Conservation (phyloP, 2,329 filamentous ascomycete genomes). For the Madurella fahalii region DNA sequence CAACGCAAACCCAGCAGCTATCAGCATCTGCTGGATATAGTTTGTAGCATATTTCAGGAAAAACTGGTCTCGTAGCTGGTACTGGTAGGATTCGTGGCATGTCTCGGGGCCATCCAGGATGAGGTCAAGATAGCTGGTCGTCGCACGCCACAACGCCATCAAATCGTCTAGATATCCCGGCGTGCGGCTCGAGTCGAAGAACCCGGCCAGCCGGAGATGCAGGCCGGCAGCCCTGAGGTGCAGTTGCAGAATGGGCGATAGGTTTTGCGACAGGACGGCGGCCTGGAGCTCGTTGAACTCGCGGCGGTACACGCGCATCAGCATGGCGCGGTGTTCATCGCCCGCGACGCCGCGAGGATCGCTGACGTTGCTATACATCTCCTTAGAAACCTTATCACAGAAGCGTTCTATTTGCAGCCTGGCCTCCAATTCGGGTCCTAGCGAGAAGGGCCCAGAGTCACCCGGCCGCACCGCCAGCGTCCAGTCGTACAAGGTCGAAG, state of each 20-base stretch:
- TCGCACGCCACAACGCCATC: constrained; percentile 69
- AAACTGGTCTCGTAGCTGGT: constrained; percentile 45
- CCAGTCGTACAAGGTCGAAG: constrained; percentile 73
- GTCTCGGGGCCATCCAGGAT: constrained; percentile 52
- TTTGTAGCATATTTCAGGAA: constrained; percentile 65
- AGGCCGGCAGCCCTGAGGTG: constrained; percentile 70
- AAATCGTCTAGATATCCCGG: constrained; percentile 70
- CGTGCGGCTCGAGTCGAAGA: constrained; percentile 73
- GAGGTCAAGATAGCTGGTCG: constrained; percentile 64
- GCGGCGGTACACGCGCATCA: constrained; percentile 62
- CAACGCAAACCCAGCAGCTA: constrained; percentile 73
- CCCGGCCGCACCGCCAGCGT: constrained; percentile 60
- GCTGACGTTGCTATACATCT: constrained; percentile 74
- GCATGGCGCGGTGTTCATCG: constrained; percentile 62
- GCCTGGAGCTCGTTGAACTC: constrained; percentile 62
- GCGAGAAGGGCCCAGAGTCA: constrained; percentile 55
- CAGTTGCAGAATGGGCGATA: constrained; percentile 58
- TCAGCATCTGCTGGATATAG: constrained; percentile 80
- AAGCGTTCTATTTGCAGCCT: constrained; percentile 69
- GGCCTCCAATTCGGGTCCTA: constrained; percentile 61
- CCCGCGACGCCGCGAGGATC: constrained; percentile 66
- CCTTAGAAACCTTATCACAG: constrained; percentile 72
- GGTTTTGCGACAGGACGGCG: constrained; percentile 53
- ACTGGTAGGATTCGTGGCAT: constrained; percentile 37
- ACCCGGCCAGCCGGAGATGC: constrained; percentile 72